A percentile compares a stretch with the other conserved stretches of the same genome.
Evolutionary conservation across 208 protist genomes (phyloP).

Genomic region (Trypanosomatidae sp.): DNA sequence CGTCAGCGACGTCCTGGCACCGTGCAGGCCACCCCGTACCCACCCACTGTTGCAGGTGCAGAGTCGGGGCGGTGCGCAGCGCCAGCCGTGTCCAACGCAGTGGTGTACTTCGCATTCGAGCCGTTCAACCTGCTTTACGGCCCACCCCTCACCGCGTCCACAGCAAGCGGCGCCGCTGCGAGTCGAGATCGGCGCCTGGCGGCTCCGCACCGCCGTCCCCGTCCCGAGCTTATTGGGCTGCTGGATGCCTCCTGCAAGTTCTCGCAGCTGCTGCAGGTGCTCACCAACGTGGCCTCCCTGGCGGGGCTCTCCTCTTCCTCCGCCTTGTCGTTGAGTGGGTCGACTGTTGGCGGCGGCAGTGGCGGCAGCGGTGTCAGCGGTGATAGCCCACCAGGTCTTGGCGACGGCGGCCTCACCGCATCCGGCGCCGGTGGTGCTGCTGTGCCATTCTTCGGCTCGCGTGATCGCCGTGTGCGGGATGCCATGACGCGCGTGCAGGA

Average conservation of each 20-base stretch:
- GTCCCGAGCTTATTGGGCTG: background rate
- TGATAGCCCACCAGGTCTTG: background rate
- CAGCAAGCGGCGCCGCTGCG: background rate
- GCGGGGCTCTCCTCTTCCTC: constrained; percentile 2
- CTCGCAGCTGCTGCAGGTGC: constrained; percentile 17
- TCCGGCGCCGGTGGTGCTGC: background rate
- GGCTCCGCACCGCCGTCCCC: background rate
- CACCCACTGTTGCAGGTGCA: no score
- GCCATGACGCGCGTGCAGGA: constrained; percentile 24
- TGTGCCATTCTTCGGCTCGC: constrained; percentile 24
- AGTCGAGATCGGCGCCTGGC: background rate
- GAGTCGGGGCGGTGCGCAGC: background rate
- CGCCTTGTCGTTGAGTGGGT: no score
- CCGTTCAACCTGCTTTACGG: constrained; percentile 11
- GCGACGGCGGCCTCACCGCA: background rate
- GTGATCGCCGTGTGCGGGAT: constrained; percentile 10
- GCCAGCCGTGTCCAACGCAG: constrained; percentile 18
- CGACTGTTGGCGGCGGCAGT: no score
- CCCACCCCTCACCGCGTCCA: constrained; percentile 10
- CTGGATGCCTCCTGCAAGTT: constrained; percentile 24
- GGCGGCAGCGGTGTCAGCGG: no score
- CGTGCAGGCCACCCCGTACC: background rate
- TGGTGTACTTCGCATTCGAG: constrained; percentile 34
- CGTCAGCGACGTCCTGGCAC: background rate
- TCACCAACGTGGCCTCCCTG: constrained; percentile 25